Evolutionary conservation across 176 grass and related monocot species (phyloP).

Genomic region (Panicum miliaceum): DNA sequence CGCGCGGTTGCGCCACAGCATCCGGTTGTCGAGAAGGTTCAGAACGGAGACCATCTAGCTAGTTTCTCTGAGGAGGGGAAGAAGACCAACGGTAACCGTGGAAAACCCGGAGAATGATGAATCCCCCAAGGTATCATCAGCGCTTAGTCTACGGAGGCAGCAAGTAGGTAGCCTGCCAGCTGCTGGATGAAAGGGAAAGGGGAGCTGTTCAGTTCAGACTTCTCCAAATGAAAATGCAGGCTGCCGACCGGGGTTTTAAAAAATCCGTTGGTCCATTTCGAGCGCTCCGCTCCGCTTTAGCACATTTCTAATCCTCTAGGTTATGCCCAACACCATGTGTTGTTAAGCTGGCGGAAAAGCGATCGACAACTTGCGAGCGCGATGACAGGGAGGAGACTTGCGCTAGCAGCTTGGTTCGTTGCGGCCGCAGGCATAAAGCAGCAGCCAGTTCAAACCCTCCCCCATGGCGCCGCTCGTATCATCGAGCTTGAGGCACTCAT

Average conservation of each 20-base stretch:
- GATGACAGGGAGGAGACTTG: slow-evolving; percentile 5
- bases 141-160: background rate
- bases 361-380: background rate
- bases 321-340: background rate
- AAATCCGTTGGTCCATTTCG: background rate
- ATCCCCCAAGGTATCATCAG: background rate
- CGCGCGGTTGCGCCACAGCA: background rate
- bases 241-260: background rate
- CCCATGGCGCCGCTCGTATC: background rate
- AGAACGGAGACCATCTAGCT: background rate
- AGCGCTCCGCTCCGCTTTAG: background rate
- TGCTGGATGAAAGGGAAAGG: background rate
- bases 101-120: background rate
- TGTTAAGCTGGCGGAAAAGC: slow-evolving; percentile 36
- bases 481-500: background rate
- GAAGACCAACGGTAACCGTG: background rate
- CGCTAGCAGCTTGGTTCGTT: background rate
- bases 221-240: background rate
- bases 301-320: background rate
- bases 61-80: background rate
- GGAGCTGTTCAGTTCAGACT: background rate
- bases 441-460: background rate
- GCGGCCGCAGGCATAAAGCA: slow-evolving; percentile 6
- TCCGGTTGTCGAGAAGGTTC: background rate
- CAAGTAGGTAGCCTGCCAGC: background rate